Percentiles rank a stretch among this genome's conserved stretches.
Evolutionary conservation across 169 alveolate species (phyloP).

Genomic region (Plasmodium ovale): DNA sequence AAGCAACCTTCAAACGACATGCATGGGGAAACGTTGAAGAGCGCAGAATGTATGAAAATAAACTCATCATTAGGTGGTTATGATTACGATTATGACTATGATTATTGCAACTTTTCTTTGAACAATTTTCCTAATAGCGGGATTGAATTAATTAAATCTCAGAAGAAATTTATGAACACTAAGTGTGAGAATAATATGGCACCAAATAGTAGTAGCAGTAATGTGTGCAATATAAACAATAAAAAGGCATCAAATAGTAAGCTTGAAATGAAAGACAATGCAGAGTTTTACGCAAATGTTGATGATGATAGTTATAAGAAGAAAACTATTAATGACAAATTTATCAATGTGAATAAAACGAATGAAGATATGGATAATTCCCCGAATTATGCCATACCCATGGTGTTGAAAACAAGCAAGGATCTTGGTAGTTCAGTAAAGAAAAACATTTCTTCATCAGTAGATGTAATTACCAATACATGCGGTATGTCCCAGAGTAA

Average conservation of each 20-base stretch:
- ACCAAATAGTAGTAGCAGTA: background rate
- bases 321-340: too few relatives aligned
- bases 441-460: background rate
- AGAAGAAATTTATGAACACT: background rate
- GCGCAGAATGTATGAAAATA: background rate
- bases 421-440: slow-evolving; percentile 5
- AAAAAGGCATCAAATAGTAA: background rate
- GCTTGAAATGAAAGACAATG: background rate
- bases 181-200: background rate
- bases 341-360: too few relatives aligned
- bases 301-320: background rate
- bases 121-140: background rate
- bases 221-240: background rate
- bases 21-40: background rate
- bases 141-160: background rate
- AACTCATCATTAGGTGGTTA: background rate
- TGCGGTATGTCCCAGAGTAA: slow-evolving; percentile 2
- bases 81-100: too few relatives aligned
- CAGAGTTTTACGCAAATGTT: background rate
- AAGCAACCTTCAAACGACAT: background rate
- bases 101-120: background rate
- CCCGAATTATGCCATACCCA: background rate
- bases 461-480: background rate
- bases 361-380: background rate
- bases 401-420: background rate